Base-by-base conservation (phyloP, 495 filamentous ascomycete species). In the Aspergillus cavernicola region DNA sequence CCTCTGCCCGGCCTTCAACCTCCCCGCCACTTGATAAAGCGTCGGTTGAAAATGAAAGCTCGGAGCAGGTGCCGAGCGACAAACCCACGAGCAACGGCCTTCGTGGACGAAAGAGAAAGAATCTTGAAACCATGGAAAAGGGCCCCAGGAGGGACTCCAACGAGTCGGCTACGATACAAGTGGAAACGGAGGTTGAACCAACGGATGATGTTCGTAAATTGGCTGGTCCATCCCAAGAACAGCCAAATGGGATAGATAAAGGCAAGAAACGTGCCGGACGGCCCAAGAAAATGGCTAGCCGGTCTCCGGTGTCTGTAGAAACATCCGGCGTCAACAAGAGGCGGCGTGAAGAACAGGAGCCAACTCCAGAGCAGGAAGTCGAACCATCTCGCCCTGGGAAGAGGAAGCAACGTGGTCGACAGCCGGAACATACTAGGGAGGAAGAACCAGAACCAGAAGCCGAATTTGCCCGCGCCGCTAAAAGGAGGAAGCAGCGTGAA, bases 241-340 rank as follows among this genome's bases (percentile, higher is more conserved):
- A 31, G 9, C 11, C 31, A 24, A 48, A 28, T n/a, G 28, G 33
- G 26, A 32, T 42, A 2, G 38, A 53, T 3, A 36, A 47, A 19
- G 48, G 31, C 23, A 50, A 49, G 49, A 59, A 56, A 19, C 59
- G 55, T 19, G 59, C 45, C 49, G 55, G 56, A 19, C 55, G 55
- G 20, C 55, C 59, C 6, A 33, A 19, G 45, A 58, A 48, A 47
- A 47, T 51, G 24, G 31, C 36, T 4, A 29, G 31, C 9, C 22
- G 11, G 9, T 15, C 51, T 38, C 46, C 40, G 10, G 16, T 15
- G 11, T 19, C 33, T 11, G 1, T 18, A 26, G 38, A 50, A 28
- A 24, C 32, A 36, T 29, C 43, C 8, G 5, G 7, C 7, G 15
- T n/a, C n/a, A n/a, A n/a, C n/a, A n/a, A n/a, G n/a, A n/a, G n/a